These are phyloP conservation scores for Talaromyces atroroseus DNA, from an alignment of 2,329 filamentous ascomycete species.

Conservation along the genomic window DNA sequence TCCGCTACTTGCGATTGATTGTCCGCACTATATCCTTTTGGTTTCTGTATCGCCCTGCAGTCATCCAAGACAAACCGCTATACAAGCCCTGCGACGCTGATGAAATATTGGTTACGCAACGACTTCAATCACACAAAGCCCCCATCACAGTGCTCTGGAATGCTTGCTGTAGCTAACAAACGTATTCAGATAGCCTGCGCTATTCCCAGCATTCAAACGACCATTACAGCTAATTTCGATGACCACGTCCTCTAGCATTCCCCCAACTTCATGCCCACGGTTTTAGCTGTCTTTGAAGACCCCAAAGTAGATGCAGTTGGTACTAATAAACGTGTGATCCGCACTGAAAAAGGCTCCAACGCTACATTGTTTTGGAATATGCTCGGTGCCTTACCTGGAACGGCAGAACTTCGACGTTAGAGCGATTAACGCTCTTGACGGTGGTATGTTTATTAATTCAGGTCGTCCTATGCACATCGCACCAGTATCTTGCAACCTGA, in stretches of 20 bases:
- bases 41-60: conserved; percentile 34
- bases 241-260: conserved; percentile 50
- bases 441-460: conserved; percentile 55
- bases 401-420: conserved; percentile 59
- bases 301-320: conserved; percentile 49
- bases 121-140: conserved; percentile 11
- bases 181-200: conserved; percentile 44
- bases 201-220: conserved; percentile 33
- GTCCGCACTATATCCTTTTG: conserved; percentile 40
- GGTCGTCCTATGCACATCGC: conserved; percentile 49
- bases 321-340: conserved; percentile 51
- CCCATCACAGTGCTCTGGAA: conserved; percentile 25
- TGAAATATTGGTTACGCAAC: not conserved
- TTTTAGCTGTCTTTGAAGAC: conserved; percentile 44
- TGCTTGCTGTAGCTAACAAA: conserved; percentile 42
- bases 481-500: conserved; percentile 45
- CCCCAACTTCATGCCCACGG: conserved; percentile 34
- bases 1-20: conserved; percentile 45
- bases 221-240: conserved; percentile 46
- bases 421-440: conserved; percentile 52
- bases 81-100: conserved; percentile 33
- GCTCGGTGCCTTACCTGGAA: conserved; percentile 53
- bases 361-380: conserved; percentile 45
- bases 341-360: conserved; percentile 23
- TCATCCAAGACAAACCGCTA: conserved; percentile 22